Conservation (phyloP, 768 basidiomycete species). For the Nevesoporus exiguus region DNA sequence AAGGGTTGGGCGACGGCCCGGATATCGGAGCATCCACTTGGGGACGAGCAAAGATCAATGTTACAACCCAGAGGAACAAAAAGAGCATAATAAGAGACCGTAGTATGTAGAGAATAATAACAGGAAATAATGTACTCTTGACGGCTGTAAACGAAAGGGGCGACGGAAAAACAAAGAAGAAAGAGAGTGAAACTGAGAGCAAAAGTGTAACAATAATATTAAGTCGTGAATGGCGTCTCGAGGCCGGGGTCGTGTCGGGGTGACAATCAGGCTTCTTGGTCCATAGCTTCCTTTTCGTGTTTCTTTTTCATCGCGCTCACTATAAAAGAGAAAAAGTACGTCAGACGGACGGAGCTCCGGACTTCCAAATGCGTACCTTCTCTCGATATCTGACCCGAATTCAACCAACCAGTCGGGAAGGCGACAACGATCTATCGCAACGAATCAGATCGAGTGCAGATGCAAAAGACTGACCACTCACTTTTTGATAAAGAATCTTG, state of each 20-base stretch:
- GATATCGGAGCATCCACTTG: too few relatives aligned
- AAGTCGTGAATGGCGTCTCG: constrained; percentile 3
- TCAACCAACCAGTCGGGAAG: constrained; percentile 83
- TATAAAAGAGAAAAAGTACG: constrained; percentile 21
- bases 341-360: neutral
- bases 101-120: constrained; percentile 15
- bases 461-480: constrained; percentile 23
- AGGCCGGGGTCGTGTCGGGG: neutral
- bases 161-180: neutral
- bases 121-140: constrained; percentile 16
- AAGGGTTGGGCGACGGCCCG: too few relatives aligned
- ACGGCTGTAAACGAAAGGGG: neutral
- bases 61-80: constrained; percentile 4
- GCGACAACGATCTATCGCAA: constrained; percentile 61
- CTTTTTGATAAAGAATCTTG: constrained; percentile 79
- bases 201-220: constrained; percentile 22
- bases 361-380: constrained; percentile 54
- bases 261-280: constrained; percentile 40
- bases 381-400: constrained; percentile 80
- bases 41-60: neutral
- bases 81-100: constrained; percentile 9
- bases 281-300: constrained; percentile 67
- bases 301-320: constrained; percentile 87
- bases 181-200: neutral
- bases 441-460: neutral